Evolutionary conservation across 2,329 filamentous ascomycete genomes (phyloP), one percentile per base, ranked within the genome.

Genomic region (Setomelanomma holmii): DNA sequence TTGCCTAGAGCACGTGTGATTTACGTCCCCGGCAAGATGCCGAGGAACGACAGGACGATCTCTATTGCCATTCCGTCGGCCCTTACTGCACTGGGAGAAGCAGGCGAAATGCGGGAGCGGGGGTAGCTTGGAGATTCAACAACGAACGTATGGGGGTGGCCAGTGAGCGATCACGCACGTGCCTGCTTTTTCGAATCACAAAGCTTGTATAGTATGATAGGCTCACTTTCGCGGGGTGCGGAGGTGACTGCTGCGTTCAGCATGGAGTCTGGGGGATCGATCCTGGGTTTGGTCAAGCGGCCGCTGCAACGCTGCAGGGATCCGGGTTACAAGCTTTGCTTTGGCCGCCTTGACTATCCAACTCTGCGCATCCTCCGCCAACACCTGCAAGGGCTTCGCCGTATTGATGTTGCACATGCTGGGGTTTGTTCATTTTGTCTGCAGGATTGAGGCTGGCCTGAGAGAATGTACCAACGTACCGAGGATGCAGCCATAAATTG

Each of bases 251-350:
- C 39, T 24, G 21, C 14, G n/a, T n/a, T 11, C 14, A 7, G 43
- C 35, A 30, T 16, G 30, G n/a, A 5, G 41, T 39, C 35, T 50
- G 55, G 49, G 51, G 41, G 40, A 51, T 43, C 3, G 24, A 47
- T 22, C 63, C 58, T 30, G 22, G 45, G 58, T 56, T 38, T 30
- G 52, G 42, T 27, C 41, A 51, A 51, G 54, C 51, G 54, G 44
- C 61, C 59, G 55, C 49, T 51, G 47, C 44, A 50, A 8, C 27
- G 11, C 30, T 39, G 52, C 67, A 60, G 54, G 59, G 59, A 34
- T 55, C 35, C 44, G 27, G 20, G n/a, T 20, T 35, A 58, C 40
- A 64, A 68, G 61, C 65, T 61, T 68, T 57, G 53, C 40, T 61
- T 53, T 62, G 56, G 44, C 53, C 43, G 35, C 21, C 51, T 63